These are phyloP conservation scores for Chrysoporthe deuterocubensis DNA, from an alignment of 2,329 filamentous ascomycete species.

Conservation along the genomic window DNA sequence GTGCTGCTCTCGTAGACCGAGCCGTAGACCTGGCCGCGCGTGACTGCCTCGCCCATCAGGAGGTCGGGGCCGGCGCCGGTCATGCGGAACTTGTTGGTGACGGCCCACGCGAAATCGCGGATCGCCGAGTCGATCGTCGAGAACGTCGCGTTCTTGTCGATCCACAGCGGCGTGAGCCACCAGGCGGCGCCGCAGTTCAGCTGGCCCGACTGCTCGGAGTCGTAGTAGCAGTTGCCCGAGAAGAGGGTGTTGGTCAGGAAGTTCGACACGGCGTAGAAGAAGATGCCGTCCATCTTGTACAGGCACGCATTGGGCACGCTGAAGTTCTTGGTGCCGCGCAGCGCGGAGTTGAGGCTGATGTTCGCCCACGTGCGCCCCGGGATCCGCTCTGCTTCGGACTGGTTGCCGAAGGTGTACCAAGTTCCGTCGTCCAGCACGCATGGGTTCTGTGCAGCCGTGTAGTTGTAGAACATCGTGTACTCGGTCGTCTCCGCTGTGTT, in stretches of 20 bases:
- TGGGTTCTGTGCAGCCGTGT: constrained; percentile 24
- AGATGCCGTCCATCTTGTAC: constrained; percentile 31
- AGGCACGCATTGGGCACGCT: constrained; percentile 32
- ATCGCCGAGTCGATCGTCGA: constrained; percentile 21
- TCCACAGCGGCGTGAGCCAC: constrained; percentile 29
- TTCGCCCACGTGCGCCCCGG: constrained; percentile 26
- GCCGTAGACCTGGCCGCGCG: constrained; percentile 14
- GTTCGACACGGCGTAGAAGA: constrained; percentile 22
- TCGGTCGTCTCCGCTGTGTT: constrained; percentile 15
- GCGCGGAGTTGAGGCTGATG: constrained; percentile 12
- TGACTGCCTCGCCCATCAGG: background rate
- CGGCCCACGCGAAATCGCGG: constrained; percentile 22
- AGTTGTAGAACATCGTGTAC: constrained; percentile 16
- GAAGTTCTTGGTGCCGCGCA: constrained; percentile 9
- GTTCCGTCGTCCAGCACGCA: constrained; percentile 28
- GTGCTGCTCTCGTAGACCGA: constrained; percentile 25
- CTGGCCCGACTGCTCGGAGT: constrained; percentile 23
- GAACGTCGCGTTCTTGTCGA: constrained; percentile 26
- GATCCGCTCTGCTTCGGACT: constrained; percentile 20
- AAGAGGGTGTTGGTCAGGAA: constrained; percentile 27
- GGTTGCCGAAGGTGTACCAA: constrained; percentile 24
- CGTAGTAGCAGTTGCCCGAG: constrained; percentile 26
- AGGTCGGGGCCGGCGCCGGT: constrained; percentile 22
- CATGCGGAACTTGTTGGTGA: constrained; percentile 28
- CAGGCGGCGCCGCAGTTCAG: constrained; percentile 26